Conservation (phyloP, 441 rosid genomes). For the Mallotus japonicus region DNA sequence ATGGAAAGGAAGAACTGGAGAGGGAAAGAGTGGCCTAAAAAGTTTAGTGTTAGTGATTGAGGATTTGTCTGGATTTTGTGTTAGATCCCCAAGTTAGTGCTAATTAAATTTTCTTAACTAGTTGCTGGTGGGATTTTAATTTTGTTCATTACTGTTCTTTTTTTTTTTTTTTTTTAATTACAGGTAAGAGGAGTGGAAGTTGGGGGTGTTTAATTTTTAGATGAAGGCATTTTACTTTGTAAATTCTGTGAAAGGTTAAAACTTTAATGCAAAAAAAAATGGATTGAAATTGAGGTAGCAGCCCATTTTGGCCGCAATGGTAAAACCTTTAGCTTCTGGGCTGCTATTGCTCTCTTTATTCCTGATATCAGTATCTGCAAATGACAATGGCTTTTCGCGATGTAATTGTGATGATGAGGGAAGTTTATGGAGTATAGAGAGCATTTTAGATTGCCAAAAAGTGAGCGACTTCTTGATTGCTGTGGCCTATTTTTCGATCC, state of each 20-base stretch:
- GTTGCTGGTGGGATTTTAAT: constrained; percentile 9
- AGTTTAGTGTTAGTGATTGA: background rate
- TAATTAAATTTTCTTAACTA: background rate
- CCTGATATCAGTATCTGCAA: constrained; percentile 38
- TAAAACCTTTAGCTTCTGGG: constrained; percentile 43
- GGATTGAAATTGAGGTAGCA: constrained; percentile 38
- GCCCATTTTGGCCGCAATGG: constrained; percentile 52
- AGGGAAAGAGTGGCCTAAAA: background rate
- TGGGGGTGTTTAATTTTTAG: constrained; percentile 18
- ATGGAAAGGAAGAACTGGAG: background rate
- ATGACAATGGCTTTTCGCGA: constrained; percentile 46
- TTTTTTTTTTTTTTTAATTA: constrained; percentile 1
- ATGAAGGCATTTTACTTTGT: constrained; percentile 9
- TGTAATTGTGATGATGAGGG: constrained; percentile 95
- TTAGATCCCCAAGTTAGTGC: constrained; percentile 23
- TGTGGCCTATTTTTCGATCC: constrained; percentile 93
- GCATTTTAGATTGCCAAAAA: constrained; percentile 73
- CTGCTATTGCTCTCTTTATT: constrained; percentile 49
- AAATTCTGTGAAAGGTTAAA: background rate
- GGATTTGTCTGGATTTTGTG: background rate
- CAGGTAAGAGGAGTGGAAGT: constrained; percentile 28
- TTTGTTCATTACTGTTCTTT: constrained; percentile 4
- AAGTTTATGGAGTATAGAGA: constrained; percentile 71
- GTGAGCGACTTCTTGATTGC: constrained; percentile 95
- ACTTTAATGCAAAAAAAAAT: constrained; percentile 15